Evolutionary conservation across 441 rosid genomes (phyloP).

Genomic region (Adansonia gregorii): DNA sequence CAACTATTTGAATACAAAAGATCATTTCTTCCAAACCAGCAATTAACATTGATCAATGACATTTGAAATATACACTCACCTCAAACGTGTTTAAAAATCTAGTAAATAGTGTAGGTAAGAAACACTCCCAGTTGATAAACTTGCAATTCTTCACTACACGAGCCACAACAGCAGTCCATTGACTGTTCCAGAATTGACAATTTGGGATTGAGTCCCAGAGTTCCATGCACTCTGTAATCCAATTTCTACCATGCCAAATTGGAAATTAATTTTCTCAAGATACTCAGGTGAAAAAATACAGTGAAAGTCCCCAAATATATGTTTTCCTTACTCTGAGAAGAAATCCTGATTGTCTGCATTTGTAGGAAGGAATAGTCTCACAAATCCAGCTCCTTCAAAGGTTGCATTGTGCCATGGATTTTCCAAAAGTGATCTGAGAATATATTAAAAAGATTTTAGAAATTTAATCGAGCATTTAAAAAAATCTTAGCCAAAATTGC

Average conservation of each 20-base stretch:
- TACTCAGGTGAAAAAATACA: conserved; percentile 32
- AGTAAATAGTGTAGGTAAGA: conserved; percentile 76
- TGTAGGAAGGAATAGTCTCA: conserved; percentile 95
- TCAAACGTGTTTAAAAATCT: conserved; percentile 96
- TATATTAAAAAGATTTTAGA: neutral
- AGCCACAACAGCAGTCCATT: conserved; percentile 91
- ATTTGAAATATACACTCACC: conserved; percentile 54
- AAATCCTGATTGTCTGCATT: conserved; percentile 85
- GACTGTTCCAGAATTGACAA: conserved; percentile 99
- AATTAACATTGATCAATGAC: conserved; percentile 1
- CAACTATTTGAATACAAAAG: conserved; percentile 14
- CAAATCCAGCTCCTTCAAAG: conserved; percentile 97
- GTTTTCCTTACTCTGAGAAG: conserved; percentile 76
- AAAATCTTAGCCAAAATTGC: neutral
- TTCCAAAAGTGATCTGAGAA: conserved; percentile 81
- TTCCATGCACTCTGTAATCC: conserved; percentile 71
- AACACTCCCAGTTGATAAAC: conserved; percentile 81
- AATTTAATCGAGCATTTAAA: conserved; percentile 6
- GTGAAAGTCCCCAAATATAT: conserved; percentile 29
- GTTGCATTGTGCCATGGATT: conserved; percentile 99
- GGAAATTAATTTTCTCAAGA: conserved; percentile 26
- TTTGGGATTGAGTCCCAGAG: conserved; percentile 96
- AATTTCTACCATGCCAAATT: conserved; percentile 61
- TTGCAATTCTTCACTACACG: conserved; percentile 86
- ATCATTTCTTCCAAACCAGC: conserved; percentile 17